phyloP scores from a whole-genome alignment of 108 stramenopile species.

The Craspedostauros australis region DNA sequence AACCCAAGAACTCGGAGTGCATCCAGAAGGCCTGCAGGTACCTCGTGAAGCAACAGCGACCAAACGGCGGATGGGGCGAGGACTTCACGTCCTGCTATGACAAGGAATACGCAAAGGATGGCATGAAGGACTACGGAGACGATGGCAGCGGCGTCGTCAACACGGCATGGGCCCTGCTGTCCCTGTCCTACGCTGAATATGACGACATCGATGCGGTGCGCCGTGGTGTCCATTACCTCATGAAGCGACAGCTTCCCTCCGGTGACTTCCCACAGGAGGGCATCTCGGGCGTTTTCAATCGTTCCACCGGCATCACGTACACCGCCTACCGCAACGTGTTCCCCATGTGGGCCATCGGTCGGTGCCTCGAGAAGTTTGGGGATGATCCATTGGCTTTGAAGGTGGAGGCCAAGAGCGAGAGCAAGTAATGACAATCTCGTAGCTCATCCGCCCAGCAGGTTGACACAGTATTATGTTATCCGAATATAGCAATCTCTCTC shows the following conservation, averaged over 20 bases:
- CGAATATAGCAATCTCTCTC: too few species aligned
- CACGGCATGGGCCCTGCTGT: constrained; percentile 96
- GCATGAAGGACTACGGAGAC: constrained; percentile 86
- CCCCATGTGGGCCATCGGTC: constrained; percentile 98
- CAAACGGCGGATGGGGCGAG: constrained; percentile 99
- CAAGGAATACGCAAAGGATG: constrained; percentile 87
- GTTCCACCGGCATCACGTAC: constrained; percentile 97
- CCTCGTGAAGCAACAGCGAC: constrained; percentile 31
- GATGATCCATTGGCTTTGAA: too few species aligned
- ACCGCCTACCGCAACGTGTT: constrained; percentile 98
- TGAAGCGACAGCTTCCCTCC: constrained; percentile 77
- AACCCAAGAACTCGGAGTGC: constrained; percentile 39
- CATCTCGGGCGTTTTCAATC: constrained; percentile 98
- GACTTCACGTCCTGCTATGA: constrained; percentile 95
- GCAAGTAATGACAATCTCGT: too few species aligned
- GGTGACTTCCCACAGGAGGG: constrained; percentile 99
- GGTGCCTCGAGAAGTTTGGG: constrained; percentile 71
- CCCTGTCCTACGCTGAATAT: constrained; percentile 77
- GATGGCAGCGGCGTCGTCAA: constrained; percentile 93
- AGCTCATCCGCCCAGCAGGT: too few species aligned
- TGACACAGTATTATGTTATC: too few species aligned
- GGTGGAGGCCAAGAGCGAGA: too few species aligned
- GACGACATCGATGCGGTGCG: constrained; percentile 70
- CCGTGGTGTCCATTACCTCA: constrained; percentile 75
- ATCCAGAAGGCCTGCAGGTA: constrained; percentile 39